A percentile compares a stretch with the other conserved stretches of the same genome.
These are phyloP conservation scores for Porcisia hertigi DNA, from an alignment of 208 protist genomes.

Conservation along the genomic window DNA sequence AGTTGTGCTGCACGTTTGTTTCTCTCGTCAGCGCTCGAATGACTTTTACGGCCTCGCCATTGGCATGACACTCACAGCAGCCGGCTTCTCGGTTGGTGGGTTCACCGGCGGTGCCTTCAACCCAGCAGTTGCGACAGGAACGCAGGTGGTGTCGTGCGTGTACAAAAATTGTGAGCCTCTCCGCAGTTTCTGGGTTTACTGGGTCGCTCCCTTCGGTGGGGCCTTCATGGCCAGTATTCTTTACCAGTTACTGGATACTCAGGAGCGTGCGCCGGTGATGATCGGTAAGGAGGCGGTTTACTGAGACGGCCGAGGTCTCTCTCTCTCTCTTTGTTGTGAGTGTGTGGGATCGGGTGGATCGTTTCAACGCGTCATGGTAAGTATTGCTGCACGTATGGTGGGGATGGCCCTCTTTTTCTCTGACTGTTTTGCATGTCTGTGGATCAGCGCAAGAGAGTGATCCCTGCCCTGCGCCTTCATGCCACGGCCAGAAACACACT, in stretches of 20 bases:
- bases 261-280: conserved; percentile 45
- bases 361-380: not conserved
- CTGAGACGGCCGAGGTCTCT: conserved; percentile 13
- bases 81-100: conserved; percentile 71
- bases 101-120: conserved; percentile 81
- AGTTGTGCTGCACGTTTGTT: conserved; percentile 81
- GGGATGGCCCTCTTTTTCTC: too few species aligned
- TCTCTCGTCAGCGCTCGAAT: conserved; percentile 82
- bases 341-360: not conserved
- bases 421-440: too few species aligned
- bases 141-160: conserved; percentile 70
- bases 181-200: conserved; percentile 84
- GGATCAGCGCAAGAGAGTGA: not conserved
- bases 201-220: conserved; percentile 81
- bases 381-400: not conserved
- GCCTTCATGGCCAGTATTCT: conserved; percentile 78
- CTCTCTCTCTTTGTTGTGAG: not conserved
- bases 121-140: conserved; percentile 77
- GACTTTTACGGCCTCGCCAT: conserved; percentile 87
- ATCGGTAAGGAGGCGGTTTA: conserved; percentile 37
- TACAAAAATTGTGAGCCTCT: conserved; percentile 70
- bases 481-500: not conserved
- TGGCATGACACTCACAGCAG: conserved; percentile 65
- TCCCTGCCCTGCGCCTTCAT: not conserved
- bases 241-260: conserved; percentile 82